These are phyloP conservation scores for Eruca vesicaria DNA, from an alignment of 441 rosid species.

Conservation along the genomic window DNA sequence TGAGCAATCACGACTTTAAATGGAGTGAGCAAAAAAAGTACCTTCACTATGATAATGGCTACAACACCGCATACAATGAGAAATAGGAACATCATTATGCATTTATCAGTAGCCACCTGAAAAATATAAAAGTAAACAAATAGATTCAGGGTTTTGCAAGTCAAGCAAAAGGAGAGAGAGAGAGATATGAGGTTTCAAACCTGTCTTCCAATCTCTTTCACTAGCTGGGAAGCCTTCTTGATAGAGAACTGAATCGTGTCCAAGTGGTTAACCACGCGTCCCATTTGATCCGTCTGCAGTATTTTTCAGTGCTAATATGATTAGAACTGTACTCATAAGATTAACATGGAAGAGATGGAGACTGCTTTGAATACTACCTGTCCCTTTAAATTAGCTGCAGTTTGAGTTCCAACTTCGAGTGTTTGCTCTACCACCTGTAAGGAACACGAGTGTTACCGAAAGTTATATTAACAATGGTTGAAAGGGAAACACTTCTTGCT, in stretches of 20 bases:
- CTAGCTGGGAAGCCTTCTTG: slow-evolving; percentile 96
- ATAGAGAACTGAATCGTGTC: slow-evolving; percentile 97
- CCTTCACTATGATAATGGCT: slow-evolving; percentile 97
- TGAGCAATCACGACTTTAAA: slow-evolving; percentile 11
- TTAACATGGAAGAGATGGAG: neutral
- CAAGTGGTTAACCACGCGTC: slow-evolving; percentile 90
- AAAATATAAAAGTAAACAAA: neutral
- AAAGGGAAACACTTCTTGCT: slow-evolving; percentile 6
- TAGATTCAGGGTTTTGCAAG: neutral
- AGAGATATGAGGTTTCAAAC: slow-evolving; percentile 37
- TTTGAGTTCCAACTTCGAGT: slow-evolving; percentile 93
- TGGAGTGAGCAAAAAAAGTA: slow-evolving; percentile 17
- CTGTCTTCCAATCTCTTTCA: slow-evolving; percentile 99
- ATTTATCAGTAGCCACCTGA: slow-evolving; percentile 99
- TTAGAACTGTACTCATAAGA: neutral
- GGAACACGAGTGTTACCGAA: slow-evolving; percentile 12
- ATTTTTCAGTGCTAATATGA: neutral
- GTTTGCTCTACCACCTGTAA: slow-evolving; percentile 93
- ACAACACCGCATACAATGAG: slow-evolving; percentile 91
- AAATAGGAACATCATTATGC: slow-evolving; percentile 95
- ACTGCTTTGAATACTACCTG: slow-evolving; percentile 55
- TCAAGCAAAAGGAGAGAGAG: neutral
- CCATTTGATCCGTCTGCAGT: slow-evolving; percentile 98
- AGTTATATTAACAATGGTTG: slow-evolving; percentile 7
- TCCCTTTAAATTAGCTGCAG: slow-evolving; percentile 86